A percentile compares a stretch with the other conserved stretches of the same genome.
Conservation (phyloP, 441 rosid genomes). For the Pelargonium exstipulatum region DNA sequence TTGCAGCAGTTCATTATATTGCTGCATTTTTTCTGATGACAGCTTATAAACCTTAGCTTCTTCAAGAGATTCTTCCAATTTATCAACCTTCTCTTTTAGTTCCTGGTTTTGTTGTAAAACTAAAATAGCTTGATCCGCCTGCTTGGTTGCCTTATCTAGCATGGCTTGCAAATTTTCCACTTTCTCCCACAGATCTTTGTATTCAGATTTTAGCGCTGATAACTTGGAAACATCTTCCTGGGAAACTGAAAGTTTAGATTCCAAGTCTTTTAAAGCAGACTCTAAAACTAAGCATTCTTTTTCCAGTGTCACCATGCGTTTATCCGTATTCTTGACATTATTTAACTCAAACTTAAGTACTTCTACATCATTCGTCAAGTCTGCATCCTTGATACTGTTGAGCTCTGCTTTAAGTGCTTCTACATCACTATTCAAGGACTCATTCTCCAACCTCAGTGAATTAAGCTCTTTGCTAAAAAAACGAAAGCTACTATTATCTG, state of each 20-base stretch:
- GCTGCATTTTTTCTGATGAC: conserved; percentile 69
- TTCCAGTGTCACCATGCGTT: conserved; percentile 58
- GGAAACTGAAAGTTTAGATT: conserved; percentile 57
- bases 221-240: conserved; percentile 63
- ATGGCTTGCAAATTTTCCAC: conserved; percentile 58
- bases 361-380: conserved; percentile 50
- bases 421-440: conserved; percentile 27
- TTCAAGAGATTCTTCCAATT: conserved; percentile 68
- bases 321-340: conserved; percentile 50
- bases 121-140: conserved; percentile 76
- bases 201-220: conserved; percentile 60
- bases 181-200: conserved; percentile 60
- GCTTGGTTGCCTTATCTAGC: conserved; percentile 66
- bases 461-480: conserved; percentile 56
- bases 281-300: conserved; percentile 51
- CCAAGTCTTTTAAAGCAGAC: conserved; percentile 66
- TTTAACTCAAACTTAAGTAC: conserved; percentile 48
- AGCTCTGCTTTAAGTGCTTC: not conserved
- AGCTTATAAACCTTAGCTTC: conserved; percentile 66
- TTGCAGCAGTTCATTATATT: conserved; percentile 75
- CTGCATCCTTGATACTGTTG: not conserved
- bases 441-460: conserved; percentile 58
- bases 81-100: conserved; percentile 67
- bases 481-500: conserved; percentile 30
- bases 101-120: conserved; percentile 82